These are phyloP conservation scores for Gillenia trifoliata DNA, from an alignment of 306 rosid genomes.

Conservation along the genomic window DNA sequence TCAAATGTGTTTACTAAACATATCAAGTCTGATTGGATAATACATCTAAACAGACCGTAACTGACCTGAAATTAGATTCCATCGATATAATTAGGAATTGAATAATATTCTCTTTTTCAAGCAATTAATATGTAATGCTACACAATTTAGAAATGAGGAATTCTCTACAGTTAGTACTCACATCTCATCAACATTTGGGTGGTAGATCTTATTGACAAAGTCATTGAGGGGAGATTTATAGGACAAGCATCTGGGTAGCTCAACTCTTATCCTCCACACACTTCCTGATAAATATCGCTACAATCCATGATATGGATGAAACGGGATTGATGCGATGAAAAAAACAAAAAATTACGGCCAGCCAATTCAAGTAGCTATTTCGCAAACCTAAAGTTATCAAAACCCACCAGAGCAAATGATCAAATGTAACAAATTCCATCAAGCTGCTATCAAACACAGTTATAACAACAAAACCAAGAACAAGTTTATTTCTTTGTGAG, in stretches of 20 bases:
- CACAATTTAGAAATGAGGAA: slow-evolving; percentile 1
- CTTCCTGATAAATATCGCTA: slow-evolving; percentile 76
- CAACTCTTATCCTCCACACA: slow-evolving; percentile 83
- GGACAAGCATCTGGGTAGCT: slow-evolving; percentile 94
- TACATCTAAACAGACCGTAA: slow-evolving; percentile 95
- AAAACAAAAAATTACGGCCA: not conserved
- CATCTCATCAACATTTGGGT: slow-evolving; percentile 98
- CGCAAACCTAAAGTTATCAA: slow-evolving; percentile 1
- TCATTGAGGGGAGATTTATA: slow-evolving; percentile 90
- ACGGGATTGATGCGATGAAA: not conserved
- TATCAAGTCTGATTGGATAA: slow-evolving; percentile 86
- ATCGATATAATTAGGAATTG: slow-evolving; percentile 11
- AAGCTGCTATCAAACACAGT: not conserved
- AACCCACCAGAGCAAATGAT: slow-evolving; percentile 25
- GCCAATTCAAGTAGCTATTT: not conserved
- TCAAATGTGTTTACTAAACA: slow-evolving; percentile 54
- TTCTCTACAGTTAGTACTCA: slow-evolving; percentile 34
- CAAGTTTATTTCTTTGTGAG: not conserved
- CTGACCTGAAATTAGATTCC: slow-evolving; percentile 57
- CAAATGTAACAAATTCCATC: slow-evolving; percentile 8
- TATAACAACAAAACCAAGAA: slow-evolving; percentile 7
- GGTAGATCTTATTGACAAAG: slow-evolving; percentile 82
- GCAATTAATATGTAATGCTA: not conserved
- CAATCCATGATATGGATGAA: slow-evolving; percentile 34
- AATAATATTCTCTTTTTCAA: not conserved